phyloP scores from a whole-genome alignment of 1,139 yeast species.

The Wickerhamomyces sp. region DNA sequence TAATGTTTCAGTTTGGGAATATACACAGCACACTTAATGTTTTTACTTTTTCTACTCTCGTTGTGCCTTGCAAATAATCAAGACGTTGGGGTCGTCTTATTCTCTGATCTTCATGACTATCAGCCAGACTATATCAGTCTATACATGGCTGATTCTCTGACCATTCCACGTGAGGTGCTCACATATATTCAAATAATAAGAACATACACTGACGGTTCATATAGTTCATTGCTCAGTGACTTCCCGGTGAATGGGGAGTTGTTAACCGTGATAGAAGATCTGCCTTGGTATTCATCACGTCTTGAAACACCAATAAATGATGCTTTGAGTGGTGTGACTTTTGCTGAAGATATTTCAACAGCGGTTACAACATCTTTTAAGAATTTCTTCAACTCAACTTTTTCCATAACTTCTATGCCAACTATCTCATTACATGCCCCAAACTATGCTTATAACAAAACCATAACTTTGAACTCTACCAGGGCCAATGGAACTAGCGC shows the following conservation, averaged over 20 bases:
- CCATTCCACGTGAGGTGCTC: background rate
- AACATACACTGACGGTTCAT: conserved; percentile 36
- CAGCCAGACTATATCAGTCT: background rate
- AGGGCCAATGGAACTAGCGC: too few species aligned
- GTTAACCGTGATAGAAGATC: conserved; percentile 27
- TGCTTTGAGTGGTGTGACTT: conserved; percentile 7
- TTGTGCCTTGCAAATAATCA: background rate
- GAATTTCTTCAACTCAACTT: background rate
- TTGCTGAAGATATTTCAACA: background rate
- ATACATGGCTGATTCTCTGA: background rate
- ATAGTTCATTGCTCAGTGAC: conserved; percentile 29
- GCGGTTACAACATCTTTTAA: background rate
- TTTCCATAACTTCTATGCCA: background rate
- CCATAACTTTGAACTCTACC: background rate
- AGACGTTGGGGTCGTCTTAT: background rate
- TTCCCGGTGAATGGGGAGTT: conserved; percentile 21
- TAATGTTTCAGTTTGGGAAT: background rate
- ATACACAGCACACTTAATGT: too few species aligned
- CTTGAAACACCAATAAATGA: conserved; percentile 23
- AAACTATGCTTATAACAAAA: conserved; percentile 4
- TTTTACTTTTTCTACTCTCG: background rate
- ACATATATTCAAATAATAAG: conserved; percentile 27
- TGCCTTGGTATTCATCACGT: conserved; percentile 39
- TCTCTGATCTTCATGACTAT: background rate
- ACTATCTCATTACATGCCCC: conserved; percentile 1